Percentiles rank a stretch among this genome's conserved stretches.
Evolutionary conservation across 306 rosid species (phyloP).

Genomic region (Geum urbanum): DNA sequence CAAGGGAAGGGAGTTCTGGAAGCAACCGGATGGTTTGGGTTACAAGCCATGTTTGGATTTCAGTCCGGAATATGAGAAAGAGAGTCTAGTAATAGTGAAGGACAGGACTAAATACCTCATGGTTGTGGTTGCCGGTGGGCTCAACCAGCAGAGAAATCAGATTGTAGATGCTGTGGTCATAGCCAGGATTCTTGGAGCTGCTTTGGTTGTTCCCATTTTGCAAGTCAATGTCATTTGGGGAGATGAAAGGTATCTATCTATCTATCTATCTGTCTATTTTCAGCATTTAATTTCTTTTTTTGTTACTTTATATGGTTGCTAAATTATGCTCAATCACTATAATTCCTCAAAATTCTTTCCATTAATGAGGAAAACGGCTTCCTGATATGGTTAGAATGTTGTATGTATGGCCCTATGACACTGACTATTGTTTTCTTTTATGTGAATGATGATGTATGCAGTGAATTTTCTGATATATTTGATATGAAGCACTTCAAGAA

Average conservation of each 20-base stretch:
- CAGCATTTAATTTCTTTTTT: neutral
- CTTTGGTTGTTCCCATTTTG: constrained; percentile 87
- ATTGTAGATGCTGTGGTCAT: constrained; percentile 97
- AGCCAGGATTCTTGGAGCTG: constrained; percentile 96
- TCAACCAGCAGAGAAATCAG: constrained; percentile 98
- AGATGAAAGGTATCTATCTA: constrained; percentile 69
- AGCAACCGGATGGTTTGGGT: constrained; percentile 83
- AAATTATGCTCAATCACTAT: neutral
- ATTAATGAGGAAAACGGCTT: neutral
- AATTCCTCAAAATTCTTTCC: constrained; percentile 7
- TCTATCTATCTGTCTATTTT: neutral
- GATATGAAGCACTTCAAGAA: constrained; percentile 88
- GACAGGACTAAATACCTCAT: constrained; percentile 62
- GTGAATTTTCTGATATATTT: constrained; percentile 94
- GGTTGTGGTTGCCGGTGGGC: constrained; percentile 94
- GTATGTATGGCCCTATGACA: neutral
- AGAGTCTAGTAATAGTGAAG: constrained; percentile 42
- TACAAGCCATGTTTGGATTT: constrained; percentile 71
- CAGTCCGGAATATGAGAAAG: constrained; percentile 49
- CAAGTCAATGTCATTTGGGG: constrained; percentile 98
- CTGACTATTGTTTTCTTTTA: constrained; percentile 14
- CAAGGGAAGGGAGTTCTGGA: constrained; percentile 57
- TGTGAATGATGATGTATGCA: constrained; percentile 34
- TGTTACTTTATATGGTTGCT: neutral
- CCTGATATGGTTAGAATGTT: neutral